Base-by-base conservation (phyloP, 2,329 filamentous ascomycete species). In the Xylaria sp. region DNA sequence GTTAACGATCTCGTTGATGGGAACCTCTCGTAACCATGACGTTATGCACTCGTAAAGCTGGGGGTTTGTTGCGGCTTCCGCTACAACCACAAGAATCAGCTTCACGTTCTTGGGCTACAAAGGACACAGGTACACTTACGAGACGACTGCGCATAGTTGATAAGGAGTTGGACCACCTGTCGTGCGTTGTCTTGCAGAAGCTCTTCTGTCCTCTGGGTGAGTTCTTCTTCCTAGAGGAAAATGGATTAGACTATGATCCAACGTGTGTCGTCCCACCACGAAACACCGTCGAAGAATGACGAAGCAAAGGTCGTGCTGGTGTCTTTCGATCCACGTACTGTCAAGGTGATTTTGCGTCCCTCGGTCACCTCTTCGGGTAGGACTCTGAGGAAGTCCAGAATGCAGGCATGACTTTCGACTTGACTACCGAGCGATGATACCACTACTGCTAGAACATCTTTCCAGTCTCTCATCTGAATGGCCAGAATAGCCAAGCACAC, bases 351-450 rank as follows among this genome's bases (percentile, higher is more conserved):
- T 85, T 98, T 99, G 83, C 96, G 93, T 83, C 96, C 96, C 86
- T 99, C 95, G 74, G 93, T 98, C 77, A 99, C 96, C 87, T 99
- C 96, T 85, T 99, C 96, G 63, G 96, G 96, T 72, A 99, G 89
- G 75, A 99, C 94, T 80, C 93, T 94, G 72, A 99, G 86, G 80
- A 99, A 99, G 80, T 99, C 96, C 77, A 99, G 86, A 75, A 98
- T 92, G 79, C 92, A 96, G 71, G 94, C 89, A 75, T 96, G 89
- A 78, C 91, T 93, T 76, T 90, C 89, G 67, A 91, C 88, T 76
- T 92, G 91, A 78, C 87, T 88, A 72, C 92, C 91, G 63, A 98
- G 87, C 49, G 92, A 87, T 63, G 89, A 86, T 61, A 97, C 92
- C 55, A 98, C 92, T 59, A 90, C 90, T 53, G 88, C 85, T 69